Percentiles rank a stretch among this genome's conserved stretches.
Evolutionary conservation across 1,284 basidiomycete species (phyloP).

Genomic region (Pyrrhoderma lamaoense): DNA sequence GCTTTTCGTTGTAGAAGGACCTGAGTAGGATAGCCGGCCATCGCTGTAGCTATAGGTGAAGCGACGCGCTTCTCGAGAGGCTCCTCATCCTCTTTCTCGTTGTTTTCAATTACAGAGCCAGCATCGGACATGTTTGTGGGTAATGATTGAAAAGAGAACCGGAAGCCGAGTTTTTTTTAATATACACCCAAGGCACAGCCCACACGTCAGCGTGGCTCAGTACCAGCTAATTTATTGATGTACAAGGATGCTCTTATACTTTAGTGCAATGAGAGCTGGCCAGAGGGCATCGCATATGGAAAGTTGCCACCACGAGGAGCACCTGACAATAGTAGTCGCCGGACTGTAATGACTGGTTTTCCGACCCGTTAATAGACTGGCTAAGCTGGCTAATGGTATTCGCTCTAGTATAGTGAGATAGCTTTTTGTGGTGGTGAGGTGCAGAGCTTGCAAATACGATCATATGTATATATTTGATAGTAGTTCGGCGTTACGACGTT

Average conservation of each 20-base stretch:
- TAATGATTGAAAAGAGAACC: neutral
- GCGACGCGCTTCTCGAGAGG: neutral
- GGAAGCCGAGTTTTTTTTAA: neutral
- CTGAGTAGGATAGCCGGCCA: conserved; percentile 5
- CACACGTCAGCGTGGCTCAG: conserved; percentile 1
- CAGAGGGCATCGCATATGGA: conserved; percentile 13
- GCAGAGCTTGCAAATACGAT: no score
- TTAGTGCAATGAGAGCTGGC: neutral
- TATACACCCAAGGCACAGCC: neutral
- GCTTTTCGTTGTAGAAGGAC: neutral
- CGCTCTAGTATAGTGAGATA: no score
- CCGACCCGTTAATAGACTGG: no score
- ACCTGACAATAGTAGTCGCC: no score
- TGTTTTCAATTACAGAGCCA: neutral
- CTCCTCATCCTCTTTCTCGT: neutral
- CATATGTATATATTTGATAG: no score
- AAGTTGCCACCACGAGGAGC: neutral
- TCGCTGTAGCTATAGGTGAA: neutral
- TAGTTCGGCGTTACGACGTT: no score
- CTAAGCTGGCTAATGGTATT: no score
- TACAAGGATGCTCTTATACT: neutral
- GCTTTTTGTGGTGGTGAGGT: no score
- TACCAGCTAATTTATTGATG: neutral
- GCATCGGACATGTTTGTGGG: conserved; percentile 10
- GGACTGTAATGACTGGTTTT: no score